Base-by-base conservation (phyloP, 2,329 filamentous ascomycete genomes). In the Capronia americana region DNA sequence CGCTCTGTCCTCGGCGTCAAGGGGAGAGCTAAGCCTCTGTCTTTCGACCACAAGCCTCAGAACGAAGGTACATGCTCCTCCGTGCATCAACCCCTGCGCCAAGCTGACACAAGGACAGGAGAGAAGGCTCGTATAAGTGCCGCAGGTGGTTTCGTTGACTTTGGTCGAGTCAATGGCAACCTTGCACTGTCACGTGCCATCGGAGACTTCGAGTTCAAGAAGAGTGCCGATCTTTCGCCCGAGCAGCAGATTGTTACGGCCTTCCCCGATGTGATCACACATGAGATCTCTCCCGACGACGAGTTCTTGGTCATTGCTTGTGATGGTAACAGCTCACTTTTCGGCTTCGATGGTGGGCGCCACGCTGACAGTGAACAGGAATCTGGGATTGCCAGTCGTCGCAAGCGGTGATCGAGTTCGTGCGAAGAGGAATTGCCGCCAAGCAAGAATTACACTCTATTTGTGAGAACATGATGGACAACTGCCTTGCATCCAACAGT, bases 381-480 rank as follows among this genome's bases (percentile, higher is more conserved):
- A 99, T 99, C 79, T 99, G 95, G 95, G 95, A 99, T 81, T 98
- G 95, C 79, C 95, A 98, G 79, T 97, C 95, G 64, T 99, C 95
- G 54, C 95, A 99, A 83, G 92, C 94, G 46, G 95, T 99, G 38
- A 84, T 98, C 73, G 95, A 99, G 80, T 99, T 99, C 77, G 95
- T 98, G 71, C 88, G 95, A 78, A 90, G 95, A 77, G 95, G 95
- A 64, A 97, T 99, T 78, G 94, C 93, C 57, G 93, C 93, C 59
- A 97, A 97, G 84, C 95, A 99, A 81, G 91, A 96, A 57, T 87
- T 99, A 59, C 89, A 93, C 63, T 91, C 92, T 78, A 98, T 99
- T 75, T 98, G 94, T 80, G 95, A 99, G 82, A 99, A 99, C 83
- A 97, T 99, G 92, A 99, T 99, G 95, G 94, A 99, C 84, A 99